phyloP scores from a whole-genome alignment of 495 filamentous ascomycete genomes.

The Lophiotrema nucula region DNA sequence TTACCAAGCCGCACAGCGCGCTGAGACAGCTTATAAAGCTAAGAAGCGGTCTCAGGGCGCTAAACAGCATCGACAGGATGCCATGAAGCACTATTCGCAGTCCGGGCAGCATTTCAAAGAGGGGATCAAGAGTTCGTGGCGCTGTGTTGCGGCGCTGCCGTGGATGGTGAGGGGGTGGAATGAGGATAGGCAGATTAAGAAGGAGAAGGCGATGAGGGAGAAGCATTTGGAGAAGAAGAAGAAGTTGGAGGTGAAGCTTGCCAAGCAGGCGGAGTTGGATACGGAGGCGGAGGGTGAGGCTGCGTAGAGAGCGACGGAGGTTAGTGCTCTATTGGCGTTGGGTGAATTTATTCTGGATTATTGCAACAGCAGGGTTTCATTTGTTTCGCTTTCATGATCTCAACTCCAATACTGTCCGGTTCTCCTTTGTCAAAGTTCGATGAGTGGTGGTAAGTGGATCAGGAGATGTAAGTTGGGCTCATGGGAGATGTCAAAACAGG shows the following conservation, averaged over 20 bases:
- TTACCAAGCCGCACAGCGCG: conserved; percentile 13
- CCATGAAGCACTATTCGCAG: conserved; percentile 3
- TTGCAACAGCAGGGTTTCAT: too few relatives aligned
- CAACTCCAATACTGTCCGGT: too few relatives aligned
- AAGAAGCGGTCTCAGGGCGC: conserved; percentile 12
- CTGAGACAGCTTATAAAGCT: conserved; percentile 13
- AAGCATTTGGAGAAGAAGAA: conserved; percentile 13
- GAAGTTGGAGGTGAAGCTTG: conserved; percentile 18
- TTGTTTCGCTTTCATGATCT: too few relatives aligned
- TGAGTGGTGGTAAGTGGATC: too few relatives aligned
- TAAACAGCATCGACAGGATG: conserved; percentile 6
- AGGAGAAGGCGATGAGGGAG: conserved; percentile 10
- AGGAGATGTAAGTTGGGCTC: too few relatives aligned
- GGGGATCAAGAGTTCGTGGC: conserved; percentile 5
- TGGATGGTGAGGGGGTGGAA: conserved; percentile 15
- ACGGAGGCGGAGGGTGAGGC: background rate
- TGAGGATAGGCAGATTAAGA: background rate
- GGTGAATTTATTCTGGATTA: too few relatives aligned
- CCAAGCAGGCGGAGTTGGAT: conserved; percentile 3
- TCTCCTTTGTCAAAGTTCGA: too few relatives aligned
- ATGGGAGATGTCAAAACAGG: too few relatives aligned
- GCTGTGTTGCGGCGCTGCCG: conserved; percentile 1
- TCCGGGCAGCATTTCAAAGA: conserved; percentile 1
- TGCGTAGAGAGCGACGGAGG: background rate
- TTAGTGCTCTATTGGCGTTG: too few relatives aligned